Evolutionary conservation across 345 rosid species (phyloP), one percentile per base, ranked within the genome.

Genomic region (Brassica cretica): DNA sequence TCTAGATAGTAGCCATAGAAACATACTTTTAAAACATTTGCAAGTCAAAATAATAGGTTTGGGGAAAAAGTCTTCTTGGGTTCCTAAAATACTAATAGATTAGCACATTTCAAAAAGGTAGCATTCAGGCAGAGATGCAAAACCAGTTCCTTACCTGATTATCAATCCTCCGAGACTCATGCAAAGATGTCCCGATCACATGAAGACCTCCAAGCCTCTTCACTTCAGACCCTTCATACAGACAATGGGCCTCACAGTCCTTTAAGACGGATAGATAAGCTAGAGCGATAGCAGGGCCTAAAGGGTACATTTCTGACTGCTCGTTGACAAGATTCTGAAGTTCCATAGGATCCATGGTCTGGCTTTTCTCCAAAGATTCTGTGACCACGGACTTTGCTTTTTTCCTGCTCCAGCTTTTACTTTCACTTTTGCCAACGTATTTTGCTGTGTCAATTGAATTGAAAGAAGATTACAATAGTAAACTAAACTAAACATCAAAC

Each of bases 141-240:
- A 79, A 82, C 35, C 25, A 64, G n/a, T 15, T 4, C 72, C 84
- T 83, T 70, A 88, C 98, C 91, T 94, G 98, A 66, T 94, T 92
- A 89, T 94, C 98, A 76, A 92, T 94, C 84, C 98, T 90, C 71
- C 98, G 90, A 66, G 98, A 94, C 71, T 94, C 98, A 30, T 94
- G 97, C 85, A 94, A 84, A 68, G 98, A 94, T 81, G 98, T 92
- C 18, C 98, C 98, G 46, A 89, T 88, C 51, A 94, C 98, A 83
- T 94, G 98, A 75, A 94, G 97, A 32, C 98, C 98, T 72, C 98
- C 98, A 59, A 94, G 94, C 75, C 87, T 85, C 84, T 92, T 94
- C 72, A 94, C 98, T 86, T 94, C 97, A 81, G 86, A 85, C 56
- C 98, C 98, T 85, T 94, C 98, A 77, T 74, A 84, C 76, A 78